These are phyloP conservation scores for Dioscorea alata DNA, from an alignment of 106 monocot genomes.

Conservation along the genomic window DNA sequence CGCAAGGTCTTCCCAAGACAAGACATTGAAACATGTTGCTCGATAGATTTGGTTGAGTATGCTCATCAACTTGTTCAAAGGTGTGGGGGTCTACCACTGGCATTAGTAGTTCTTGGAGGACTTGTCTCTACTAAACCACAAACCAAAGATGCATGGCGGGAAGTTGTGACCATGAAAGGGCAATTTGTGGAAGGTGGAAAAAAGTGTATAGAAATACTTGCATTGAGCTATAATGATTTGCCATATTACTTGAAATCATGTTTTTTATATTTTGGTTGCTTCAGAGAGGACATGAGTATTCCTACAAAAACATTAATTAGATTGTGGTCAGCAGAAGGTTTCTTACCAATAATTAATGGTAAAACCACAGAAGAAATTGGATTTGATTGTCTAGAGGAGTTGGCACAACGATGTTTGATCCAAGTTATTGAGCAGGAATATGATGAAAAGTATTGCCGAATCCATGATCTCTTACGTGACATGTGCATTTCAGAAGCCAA, in stretches of 20 bases:
- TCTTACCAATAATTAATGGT: too few relatives aligned
- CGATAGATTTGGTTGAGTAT: not conserved
- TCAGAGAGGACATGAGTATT: too few relatives aligned
- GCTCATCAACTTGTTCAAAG: constrained; percentile 4
- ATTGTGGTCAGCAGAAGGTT: too few relatives aligned
- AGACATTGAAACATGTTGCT: too few relatives aligned
- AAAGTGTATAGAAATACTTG: constrained; percentile 1
- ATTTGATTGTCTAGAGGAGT: too few relatives aligned
- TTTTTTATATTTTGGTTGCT: too few relatives aligned
- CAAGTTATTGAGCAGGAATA: constrained; percentile 26
- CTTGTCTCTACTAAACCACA: constrained; percentile 7
- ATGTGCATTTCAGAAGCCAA: constrained; percentile 5
- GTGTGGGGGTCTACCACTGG: constrained; percentile 26
- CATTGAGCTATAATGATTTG: too few relatives aligned
- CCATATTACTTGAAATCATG: too few relatives aligned
- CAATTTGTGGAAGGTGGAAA: not conserved
- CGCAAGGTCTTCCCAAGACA: too few relatives aligned
- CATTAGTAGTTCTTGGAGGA: constrained; percentile 20
- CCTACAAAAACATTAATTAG: too few relatives aligned
- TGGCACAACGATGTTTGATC: too few relatives aligned
- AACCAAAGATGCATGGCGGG: not conserved
- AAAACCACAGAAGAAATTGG: too few relatives aligned
- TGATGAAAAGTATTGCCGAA: constrained; percentile 4
- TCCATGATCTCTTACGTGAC: constrained; percentile 18
- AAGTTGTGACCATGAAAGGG: constrained; percentile 8